These are phyloP conservation scores for Penicillium sp. DNA, from an alignment of 2,329 filamentous ascomycete species.

Conservation along the genomic window DNA sequence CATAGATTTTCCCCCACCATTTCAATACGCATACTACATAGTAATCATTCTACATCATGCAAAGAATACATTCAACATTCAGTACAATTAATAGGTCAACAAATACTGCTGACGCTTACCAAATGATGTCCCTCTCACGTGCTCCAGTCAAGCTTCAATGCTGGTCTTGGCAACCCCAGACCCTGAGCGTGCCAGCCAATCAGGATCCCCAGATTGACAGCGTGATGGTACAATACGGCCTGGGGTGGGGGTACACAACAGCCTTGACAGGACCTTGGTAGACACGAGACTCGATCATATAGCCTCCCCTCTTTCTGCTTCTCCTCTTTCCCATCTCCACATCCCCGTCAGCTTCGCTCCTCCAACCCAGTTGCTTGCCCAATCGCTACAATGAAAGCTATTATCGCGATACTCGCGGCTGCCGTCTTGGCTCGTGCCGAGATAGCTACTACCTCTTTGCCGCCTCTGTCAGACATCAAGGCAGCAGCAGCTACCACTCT, in stretches of 20 bases:
- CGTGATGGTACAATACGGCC: not conserved
- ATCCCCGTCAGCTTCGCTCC: too few species aligned
- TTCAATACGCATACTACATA: too few species aligned
- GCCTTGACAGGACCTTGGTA: not conserved
- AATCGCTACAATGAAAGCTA: conserved; percentile 52
- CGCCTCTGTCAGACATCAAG: conserved; percentile 32
- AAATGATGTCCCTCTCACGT: too few species aligned
- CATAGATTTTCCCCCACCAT: too few species aligned
- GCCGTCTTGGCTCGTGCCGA: conserved; percentile 30
- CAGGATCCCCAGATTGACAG: not conserved
- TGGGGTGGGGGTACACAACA: not conserved
- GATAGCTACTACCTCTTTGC: conserved; percentile 30
- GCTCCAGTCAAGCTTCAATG: not conserved
- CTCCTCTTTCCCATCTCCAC: not conserved
- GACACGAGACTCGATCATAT: not conserved
- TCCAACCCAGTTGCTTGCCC: too few species aligned
- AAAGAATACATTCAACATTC: too few species aligned
- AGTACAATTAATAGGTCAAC: too few species aligned
- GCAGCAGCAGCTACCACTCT: conserved; percentile 58
- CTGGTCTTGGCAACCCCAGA: not conserved
- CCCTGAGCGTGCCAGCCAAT: conserved; percentile 1
- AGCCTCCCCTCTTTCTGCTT: not conserved
- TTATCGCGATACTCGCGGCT: conserved; percentile 26
- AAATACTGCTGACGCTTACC: too few species aligned
- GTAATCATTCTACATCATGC: too few species aligned